These are phyloP conservation scores for Pseudogymnoascus sp. DNA, from an alignment of 2,329 filamentous ascomycete species.

Conservation along the genomic window DNA sequence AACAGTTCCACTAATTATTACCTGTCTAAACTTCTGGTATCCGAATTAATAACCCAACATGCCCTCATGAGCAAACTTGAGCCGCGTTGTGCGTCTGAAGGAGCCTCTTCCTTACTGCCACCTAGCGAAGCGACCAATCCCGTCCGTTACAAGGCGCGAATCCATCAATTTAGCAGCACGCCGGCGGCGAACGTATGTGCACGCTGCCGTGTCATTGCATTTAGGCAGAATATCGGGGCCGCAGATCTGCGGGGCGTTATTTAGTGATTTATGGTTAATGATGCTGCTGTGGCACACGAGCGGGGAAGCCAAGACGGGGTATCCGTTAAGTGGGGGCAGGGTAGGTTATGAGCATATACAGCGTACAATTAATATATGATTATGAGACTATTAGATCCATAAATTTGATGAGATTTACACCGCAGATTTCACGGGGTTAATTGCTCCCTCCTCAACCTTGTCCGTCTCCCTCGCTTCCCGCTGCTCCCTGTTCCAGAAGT, in stretches of 20 bases:
- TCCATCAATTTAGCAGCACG: neutral
- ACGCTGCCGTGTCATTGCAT: neutral
- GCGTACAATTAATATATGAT: neutral
- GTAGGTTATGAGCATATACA: neutral
- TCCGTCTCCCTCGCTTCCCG: neutral
- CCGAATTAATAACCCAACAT: neutral
- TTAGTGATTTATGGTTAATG: neutral
- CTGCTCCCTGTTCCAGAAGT: constrained; percentile 14
- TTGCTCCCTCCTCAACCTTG: neutral
- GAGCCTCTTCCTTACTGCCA: neutral
- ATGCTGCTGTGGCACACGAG: neutral
- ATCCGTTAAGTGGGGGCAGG: neutral
- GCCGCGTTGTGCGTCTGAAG: neutral
- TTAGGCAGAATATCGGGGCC: neutral
- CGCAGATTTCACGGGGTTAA: neutral
- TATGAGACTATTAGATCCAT: neutral
- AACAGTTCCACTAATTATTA: neutral
- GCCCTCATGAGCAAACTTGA: neutral
- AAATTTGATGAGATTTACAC: neutral
- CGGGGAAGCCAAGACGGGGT: neutral
- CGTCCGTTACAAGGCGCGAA: neutral
- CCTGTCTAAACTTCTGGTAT: neutral
- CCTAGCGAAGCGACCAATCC: neutral
- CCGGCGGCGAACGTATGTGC: neutral
- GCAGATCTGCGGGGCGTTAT: neutral